phyloP scores from a whole-genome alignment of 2,329 filamentous ascomycete genomes.

The Beauveria sp. region DNA sequence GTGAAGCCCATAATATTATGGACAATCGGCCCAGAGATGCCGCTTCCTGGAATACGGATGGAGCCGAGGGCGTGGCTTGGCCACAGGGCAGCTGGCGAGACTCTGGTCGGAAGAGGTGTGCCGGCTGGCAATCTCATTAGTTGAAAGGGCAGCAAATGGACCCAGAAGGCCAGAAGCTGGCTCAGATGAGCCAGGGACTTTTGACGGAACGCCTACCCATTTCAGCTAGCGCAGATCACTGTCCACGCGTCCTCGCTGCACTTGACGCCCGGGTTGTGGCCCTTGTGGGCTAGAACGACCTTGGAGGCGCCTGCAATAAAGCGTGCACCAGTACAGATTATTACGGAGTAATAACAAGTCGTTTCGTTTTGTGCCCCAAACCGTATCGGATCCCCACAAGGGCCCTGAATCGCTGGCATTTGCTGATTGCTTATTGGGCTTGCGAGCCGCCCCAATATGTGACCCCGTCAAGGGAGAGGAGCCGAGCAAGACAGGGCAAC shows the following conservation, averaged over 20 bases:
- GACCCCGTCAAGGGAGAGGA: background rate
- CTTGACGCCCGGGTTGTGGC: background rate
- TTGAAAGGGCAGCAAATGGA: no score
- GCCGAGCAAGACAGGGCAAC: background rate
- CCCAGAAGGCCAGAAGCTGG: background rate
- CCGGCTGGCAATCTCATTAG: constrained; percentile 1
- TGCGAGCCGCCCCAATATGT: no score
- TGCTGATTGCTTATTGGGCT: background rate
- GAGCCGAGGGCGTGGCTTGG: constrained; percentile 8
- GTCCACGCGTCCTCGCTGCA: constrained; percentile 8
- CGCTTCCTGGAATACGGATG: constrained; percentile 6
- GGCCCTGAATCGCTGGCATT: background rate
- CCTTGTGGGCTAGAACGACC: constrained; percentile 1
- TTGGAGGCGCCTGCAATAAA: background rate
- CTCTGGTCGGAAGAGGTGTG: constrained; percentile 1
- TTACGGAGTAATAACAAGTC: no score
- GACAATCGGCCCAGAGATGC: constrained; percentile 6
- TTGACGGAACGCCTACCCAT: background rate
- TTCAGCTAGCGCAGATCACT: constrained; percentile 6
- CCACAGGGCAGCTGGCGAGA: background rate
- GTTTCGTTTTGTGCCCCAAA: background rate
- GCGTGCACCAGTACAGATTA: background rate
- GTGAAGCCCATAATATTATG: background rate
- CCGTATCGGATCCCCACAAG: background rate
- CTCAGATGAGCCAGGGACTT: constrained; percentile 6